Base-by-base conservation (phyloP, 208 protist species). In the Leishmania turanica region DNA sequence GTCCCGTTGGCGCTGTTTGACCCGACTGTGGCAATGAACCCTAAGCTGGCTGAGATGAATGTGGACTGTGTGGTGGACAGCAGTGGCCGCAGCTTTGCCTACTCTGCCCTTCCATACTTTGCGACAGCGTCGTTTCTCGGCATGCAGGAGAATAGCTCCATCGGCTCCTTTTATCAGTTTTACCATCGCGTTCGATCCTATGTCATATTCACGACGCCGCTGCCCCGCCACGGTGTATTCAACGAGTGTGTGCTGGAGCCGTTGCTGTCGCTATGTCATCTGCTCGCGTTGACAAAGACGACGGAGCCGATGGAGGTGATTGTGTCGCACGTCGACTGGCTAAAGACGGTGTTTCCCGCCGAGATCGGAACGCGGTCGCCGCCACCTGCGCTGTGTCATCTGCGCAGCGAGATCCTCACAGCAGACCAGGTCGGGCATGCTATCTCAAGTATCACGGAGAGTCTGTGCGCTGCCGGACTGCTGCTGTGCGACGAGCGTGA, bases 291-390 rank as follows among this genome's bases (percentile, higher is more conserved):
- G 27, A 84, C 84, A 71, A 87, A 97, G 17, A 77, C 87, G 27
- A 65, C 82, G 24, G 83, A 79, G 51, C 84, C 82, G 2, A 65
- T 95, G n/a, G 84, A 91, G 72, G 85, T 97, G 56, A 80, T 93
- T 27, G 82, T 97, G 27, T 95, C 93, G n/a, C 92, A 95, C 80
- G 91, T 87, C 21, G 60, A 90, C 54, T 95, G 91, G 93, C 80
- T 97, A 42, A 89, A 91, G 54, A 87, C 89, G n/a, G 86, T 86
- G 34, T 88, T 87, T 76, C 85, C 84, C 5, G 81, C 24, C 3
- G 82, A 89, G 79, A 47, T 88, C 73, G 87, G 87, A n/a, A 82
- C 77, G 31, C 80, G 84, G 1, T 37, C 79, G 42, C 83, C 84
- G 9, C 85, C 84, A n/a, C 71, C 83, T 34, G 73, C 75, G 42